Evolutionary conservation across 1,284 basidiomycete genomes (phyloP), one percentile per base, ranked within the genome.

Genomic region (Cryptococcus amylolentus): DNA sequence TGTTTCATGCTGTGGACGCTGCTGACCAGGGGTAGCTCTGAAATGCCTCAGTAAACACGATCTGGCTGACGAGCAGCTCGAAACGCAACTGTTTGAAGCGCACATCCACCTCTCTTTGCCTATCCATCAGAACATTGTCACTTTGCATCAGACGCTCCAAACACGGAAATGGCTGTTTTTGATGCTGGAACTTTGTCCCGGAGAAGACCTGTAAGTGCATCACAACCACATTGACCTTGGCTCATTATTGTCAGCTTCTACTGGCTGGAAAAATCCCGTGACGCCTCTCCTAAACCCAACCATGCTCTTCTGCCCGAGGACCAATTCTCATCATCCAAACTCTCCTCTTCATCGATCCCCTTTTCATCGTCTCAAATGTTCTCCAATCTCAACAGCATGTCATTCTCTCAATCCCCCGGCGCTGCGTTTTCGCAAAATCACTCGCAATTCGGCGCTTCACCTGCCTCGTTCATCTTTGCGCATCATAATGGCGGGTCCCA

Each of bases 31-130:
- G 18, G 9, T 9, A 76, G 94, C 95, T 18, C 85, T 98, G 79
- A 98, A 98, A 81, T 91, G 92, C 76, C 81, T 98, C 57, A 93
- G 89, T 73, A 98, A 95, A 77, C 88, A 87, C 51, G 88, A 95
- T 80, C 85, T 95, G 63, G 86, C 89, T 76, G 84, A 87, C 65
- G 91, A 94, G 56, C 87, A 89, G 63, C 82, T 94, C 68, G 84
- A 83, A 41, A 86, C 91, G 4, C 93, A 96, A 78, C 83, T 93
- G 78, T 85, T 89, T 67, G 93, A 96, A 84, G 93, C 93, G 48
- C 91, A 86, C 46, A 91, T 98, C 60, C 95, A 98, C 76, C 91
- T 97, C 74, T 93, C 90, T 28, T 84, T 98, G 44, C 89, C 88
- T 35, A 80, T 86, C 12, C 95, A 98, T 74, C 84, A 88, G 46